Base-by-base conservation (phyloP, 2,329 filamentous ascomycete genomes). In the Monilinia laxa region DNA sequence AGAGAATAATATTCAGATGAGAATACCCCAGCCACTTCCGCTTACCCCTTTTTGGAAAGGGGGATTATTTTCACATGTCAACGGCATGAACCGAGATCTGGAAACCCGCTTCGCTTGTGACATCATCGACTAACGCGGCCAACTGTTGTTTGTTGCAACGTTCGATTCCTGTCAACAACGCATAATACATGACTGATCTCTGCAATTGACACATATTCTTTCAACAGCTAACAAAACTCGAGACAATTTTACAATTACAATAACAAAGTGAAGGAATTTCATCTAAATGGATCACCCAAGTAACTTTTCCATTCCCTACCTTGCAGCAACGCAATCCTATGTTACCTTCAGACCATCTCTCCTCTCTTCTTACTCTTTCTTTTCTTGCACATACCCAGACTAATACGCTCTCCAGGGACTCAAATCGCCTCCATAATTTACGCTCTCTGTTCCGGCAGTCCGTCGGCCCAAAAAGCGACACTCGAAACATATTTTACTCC, bases 401-500 rank as follows among this genome's bases (percentile, higher is more conserved):
- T 53, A 28, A 55, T 9, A 20, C 6, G 11, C 11, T 4, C 18
- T 38, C 9, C 73, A 81, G 82, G 81, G 63, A 78, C 77, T 64
- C 88, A 96, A 69, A 89, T 94, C 71, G 75, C 81, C 28, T 76
- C 78, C 14, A 81, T 96, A 64, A 90, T 96, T 76, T 83, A 83
- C 67, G 80, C 84, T 47, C 84, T 96, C 67, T 88, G 86, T 52
- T 86, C 90, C 75, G 87, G 89, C 56, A 82, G 84, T 0, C 88
- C 89, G 0, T 81, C 84, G 1, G 79, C 89, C 45, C 92, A 96
- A 77, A 79, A 83, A 65, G 79, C 82, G 4, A 81, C 89, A 0
- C 80, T 96, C 31, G 82, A 90, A 67, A 81, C 80, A n/a, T 93
- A 91, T 79, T 96, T 93, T 77, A 85, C 88, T 0, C 83, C 84